Evolutionary conservation across 2,329 filamentous ascomycete genomes (phyloP).

Genomic region (Calonectria pseudoreteaudii): DNA sequence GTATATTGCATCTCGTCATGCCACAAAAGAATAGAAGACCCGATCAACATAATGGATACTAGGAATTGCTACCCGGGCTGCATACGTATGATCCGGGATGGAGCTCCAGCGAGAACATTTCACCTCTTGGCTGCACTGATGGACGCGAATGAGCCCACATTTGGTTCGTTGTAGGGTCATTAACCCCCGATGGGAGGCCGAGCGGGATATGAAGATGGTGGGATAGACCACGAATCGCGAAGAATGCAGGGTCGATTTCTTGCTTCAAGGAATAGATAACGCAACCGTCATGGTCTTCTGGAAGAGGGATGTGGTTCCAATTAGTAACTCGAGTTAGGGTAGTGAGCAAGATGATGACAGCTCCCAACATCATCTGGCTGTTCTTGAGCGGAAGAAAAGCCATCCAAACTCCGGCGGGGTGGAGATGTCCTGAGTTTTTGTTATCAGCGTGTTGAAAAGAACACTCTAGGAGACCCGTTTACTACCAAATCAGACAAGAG

Average conservation of each 20-base stretch:
- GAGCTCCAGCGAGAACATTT: neutral
- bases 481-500: neutral
- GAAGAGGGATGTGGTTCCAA: conserved; percentile 1
- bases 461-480: neutral
- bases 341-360: neutral
- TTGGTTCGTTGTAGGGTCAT: conserved; percentile 13
- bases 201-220: conserved; percentile 15
- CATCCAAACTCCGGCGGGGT: neutral
- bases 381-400: neutral
- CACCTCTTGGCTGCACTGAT: neutral
- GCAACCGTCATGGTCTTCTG: conserved; percentile 1
- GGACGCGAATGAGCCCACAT: neutral
- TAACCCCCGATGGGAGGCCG: neutral
- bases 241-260: conserved; percentile 5
- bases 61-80: neutral
- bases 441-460: neutral
- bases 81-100: neutral
- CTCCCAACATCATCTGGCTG: neutral
- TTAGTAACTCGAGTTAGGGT: neutral
- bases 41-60: neutral
- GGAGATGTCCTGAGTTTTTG: neutral
- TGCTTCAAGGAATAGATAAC: conserved; percentile 24
- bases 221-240: neutral
- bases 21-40: neutral
- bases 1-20: neutral